These are phyloP conservation scores for Zymoseptoria passerinii DNA, from an alignment of 2,329 filamentous ascomycete species.

Conservation along the genomic window DNA sequence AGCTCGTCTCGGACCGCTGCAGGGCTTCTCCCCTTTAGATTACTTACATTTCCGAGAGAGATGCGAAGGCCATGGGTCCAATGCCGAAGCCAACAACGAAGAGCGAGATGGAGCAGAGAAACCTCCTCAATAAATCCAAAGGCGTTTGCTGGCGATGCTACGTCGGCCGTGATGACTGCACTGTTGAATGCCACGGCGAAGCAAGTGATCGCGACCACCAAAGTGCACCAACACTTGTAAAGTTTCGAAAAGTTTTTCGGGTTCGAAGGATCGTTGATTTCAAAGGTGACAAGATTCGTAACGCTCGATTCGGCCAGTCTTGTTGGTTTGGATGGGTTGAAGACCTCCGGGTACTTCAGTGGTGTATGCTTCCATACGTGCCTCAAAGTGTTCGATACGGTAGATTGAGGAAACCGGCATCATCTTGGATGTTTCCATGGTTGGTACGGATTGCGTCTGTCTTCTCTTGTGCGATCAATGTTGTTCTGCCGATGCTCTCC, in stretches of 20 bases:
- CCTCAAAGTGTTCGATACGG: constrained; percentile 18
- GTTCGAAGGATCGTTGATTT: constrained; percentile 39
- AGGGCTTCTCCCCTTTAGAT: too few species aligned
- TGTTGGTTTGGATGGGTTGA: constrained; percentile 19
- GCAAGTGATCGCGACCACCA: constrained; percentile 61
- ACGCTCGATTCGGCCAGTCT: constrained; percentile 23
- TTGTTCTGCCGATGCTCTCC: background rate
- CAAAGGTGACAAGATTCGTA: constrained; percentile 65
- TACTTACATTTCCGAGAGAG: constrained; percentile 44
- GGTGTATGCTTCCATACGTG: constrained; percentile 22
- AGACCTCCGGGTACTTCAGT: constrained; percentile 20
- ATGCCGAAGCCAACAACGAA: constrained; percentile 28
- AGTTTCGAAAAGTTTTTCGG: constrained; percentile 26
- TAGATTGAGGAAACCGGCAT: constrained; percentile 14
- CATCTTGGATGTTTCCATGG: background rate
- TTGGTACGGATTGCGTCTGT: background rate
- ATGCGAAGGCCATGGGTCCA: constrained; percentile 37
- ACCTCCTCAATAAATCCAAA: constrained; percentile 67
- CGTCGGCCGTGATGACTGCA: constrained; percentile 69
- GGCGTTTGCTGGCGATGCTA: constrained; percentile 48
- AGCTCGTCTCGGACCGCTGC: too few species aligned
- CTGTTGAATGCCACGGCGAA: constrained; percentile 47
- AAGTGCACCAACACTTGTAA: constrained; percentile 46
- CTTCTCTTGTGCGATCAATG: constrained; percentile 4
- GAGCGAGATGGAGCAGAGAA: constrained; percentile 52